Base-by-base conservation (phyloP, 208 protist genomes). In the Trypanosoma theileri region DNA sequence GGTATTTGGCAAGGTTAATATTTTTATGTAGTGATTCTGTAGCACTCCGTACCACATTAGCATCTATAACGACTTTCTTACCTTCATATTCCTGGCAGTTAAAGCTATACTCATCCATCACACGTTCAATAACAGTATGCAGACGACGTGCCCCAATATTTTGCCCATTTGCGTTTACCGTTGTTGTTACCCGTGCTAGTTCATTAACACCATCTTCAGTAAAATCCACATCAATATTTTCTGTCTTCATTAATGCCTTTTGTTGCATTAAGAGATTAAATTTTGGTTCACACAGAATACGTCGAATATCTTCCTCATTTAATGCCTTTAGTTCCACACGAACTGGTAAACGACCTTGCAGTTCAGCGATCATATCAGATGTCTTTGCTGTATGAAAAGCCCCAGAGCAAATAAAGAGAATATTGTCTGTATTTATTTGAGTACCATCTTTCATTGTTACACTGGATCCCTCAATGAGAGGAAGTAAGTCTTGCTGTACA, bases 401-500 rank as follows among this genome's bases (percentile, higher is more conserved):
- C 51, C 98, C 98, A n/a, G 84, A 93, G 58, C 89, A 95, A 65
- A 99, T 98, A 73, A 99, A 99, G 14, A 99, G 82, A 64, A 99
- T 98, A 81, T 98, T 97, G 75, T 98, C 93, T 11, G 98, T 99
- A 35, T 91, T 86, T 26, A 99, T 94, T 42, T 91, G 75, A 53
- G 73, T 97, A 48, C 97, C 97, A 82, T 98, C 96, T 77, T 99
- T 98, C 72, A 98, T 96, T 19, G 77, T 97, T 61, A 99, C 93
- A 72, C 90, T 95, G 2, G 85, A 95, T 53, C 97, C 98, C 74
- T 99, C 98, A 55, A 99, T 89, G 0, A 99, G 84, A n/a, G 98
- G 98, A 7, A 99, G 82, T 28, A 99, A 77, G 62, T 99, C 98
- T 63, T 98, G 93, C 88, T 99, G 98, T 53, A 99, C 98, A 42